Percentiles rank a stretch among this genome's conserved stretches.
Evolutionary conservation across 108 stramenopile genomes (phyloP).

Genomic region (Nannochloropsis granulata): DNA sequence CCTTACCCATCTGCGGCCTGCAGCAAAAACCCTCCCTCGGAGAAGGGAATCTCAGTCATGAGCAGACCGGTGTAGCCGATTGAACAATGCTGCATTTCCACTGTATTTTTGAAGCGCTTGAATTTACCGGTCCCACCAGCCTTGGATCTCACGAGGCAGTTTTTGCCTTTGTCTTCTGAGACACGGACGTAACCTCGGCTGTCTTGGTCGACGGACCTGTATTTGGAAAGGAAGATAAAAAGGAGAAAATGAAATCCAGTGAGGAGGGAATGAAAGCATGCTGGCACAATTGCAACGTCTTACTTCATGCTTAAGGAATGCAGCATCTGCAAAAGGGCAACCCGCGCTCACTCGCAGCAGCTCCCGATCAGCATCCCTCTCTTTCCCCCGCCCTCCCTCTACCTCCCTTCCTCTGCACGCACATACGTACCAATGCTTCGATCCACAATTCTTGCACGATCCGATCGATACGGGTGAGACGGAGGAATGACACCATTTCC

Average conservation of each 20-base stretch:
- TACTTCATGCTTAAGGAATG: too few relatives aligned
- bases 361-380: too few relatives aligned
- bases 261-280: too few relatives aligned
- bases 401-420: background rate
- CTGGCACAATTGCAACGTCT: too few relatives aligned
- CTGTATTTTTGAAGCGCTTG: background rate
- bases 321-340: too few relatives aligned
- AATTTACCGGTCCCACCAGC: background rate
- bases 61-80: background rate
- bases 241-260: background rate
- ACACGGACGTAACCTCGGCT: background rate
- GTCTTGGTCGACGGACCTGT: background rate
- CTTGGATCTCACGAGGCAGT: background rate
- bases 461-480: background rate
- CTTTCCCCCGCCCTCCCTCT: too few relatives aligned
- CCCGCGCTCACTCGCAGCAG: too few relatives aligned
- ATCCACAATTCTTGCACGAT: background rate
- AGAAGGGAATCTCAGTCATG: background rate
- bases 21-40: background rate
- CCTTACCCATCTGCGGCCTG: background rate
- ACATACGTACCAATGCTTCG: background rate
- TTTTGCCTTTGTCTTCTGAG: background rate
- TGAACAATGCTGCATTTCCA: background rate
- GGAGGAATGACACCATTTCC: background rate
- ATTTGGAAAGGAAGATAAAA: background rate